phyloP scores from a whole-genome alignment of 2,329 filamentous ascomycete species.

The Diaporthe velutina region DNA sequence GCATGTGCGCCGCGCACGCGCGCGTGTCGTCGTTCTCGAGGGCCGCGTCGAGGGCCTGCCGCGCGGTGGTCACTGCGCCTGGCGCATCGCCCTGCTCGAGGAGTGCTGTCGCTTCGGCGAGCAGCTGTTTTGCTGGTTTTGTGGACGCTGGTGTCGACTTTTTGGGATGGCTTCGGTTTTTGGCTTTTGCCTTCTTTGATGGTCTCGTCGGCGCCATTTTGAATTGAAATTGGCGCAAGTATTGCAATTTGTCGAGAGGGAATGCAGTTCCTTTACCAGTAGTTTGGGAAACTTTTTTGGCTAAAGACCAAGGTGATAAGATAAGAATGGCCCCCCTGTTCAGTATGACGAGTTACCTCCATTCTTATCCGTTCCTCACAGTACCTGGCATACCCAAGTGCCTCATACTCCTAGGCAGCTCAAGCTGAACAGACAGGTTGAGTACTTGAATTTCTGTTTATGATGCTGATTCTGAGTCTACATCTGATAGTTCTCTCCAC shows the following conservation, averaged over 20 bases:
- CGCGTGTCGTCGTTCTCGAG: conserved; percentile 65
- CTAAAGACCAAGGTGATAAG: conserved; percentile 1
- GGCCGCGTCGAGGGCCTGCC: conserved; percentile 58
- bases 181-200: conserved; percentile 40
- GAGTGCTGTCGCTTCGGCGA: conserved; percentile 48
- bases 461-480: too few species aligned
- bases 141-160: conserved; percentile 29
- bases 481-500: background rate
- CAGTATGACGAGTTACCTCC: background rate
- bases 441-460: background rate
- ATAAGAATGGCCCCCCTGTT: conserved; percentile 11
- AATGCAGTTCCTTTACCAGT: background rate
- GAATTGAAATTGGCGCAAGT: background rate
- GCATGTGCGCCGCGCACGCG: conserved; percentile 70
- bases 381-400: background rate
- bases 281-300: conserved; percentile 29
- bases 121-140: conserved; percentile 45
- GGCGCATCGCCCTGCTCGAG: conserved; percentile 52
- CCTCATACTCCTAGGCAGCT: background rate
- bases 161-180: conserved; percentile 34
- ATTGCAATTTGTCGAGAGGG: conserved; percentile 1
- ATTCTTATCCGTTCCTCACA: background rate
- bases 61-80: conserved; percentile 50
- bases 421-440: background rate
- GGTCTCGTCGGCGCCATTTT: conserved; percentile 42